Evolutionary conservation across 352 stramenopile species (phyloP), one percentile per base, ranked within the genome.

Genomic region (Pythium rhizo-oryzae): DNA sequence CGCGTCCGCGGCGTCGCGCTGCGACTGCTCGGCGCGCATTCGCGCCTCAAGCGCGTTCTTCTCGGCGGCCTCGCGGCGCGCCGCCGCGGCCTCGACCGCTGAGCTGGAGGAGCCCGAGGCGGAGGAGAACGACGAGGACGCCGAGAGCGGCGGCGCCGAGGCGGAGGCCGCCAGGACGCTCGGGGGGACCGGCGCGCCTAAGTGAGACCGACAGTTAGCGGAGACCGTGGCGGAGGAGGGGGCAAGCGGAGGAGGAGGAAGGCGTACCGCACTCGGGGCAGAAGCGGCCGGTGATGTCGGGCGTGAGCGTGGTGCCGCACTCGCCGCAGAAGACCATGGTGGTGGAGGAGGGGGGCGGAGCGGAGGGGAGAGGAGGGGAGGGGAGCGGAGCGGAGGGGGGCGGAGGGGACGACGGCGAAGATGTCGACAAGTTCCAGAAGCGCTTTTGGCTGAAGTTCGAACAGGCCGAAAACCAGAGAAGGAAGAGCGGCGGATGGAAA

Each of bases 291-390:
- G 78, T 79, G 39, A 83, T 74, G 60, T 91, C 82, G 12, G 77
- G 74, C 19, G 82, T 67, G 60, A 91, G 65, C 60, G 81, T 77
- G 4, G 81, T 82, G 71, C 87, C 87, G 69, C 87, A 95, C 69
- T 93, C 85, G 68, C 87, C 87, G 68, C 87, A 95, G 73, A 95
- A 95, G 59, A 81, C 83, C 87, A 95, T 95, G 60, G 18, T 66
- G 21, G 53, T 18, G 33, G 44, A 51, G 25, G 24, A 13, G 46
- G 19, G 46, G 23, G 13, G 23, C 6, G 19, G 46, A 23, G 19
- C 8, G 25, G 43, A 15, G 33, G 50, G 50, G 35, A 15, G 49
- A 8, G 21, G 46, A 24, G 8, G 47, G 25, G 24, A 13, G 46
- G 19, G 46, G 23, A 28, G 23, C 6, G 19, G 46, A 23, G 19